A percentile compares a stretch with the other conserved stretches of the same genome.
These are phyloP conservation scores for Lentinula sp. DNA, from an alignment of 768 basidiomycete species.

Conservation along the genomic window DNA sequence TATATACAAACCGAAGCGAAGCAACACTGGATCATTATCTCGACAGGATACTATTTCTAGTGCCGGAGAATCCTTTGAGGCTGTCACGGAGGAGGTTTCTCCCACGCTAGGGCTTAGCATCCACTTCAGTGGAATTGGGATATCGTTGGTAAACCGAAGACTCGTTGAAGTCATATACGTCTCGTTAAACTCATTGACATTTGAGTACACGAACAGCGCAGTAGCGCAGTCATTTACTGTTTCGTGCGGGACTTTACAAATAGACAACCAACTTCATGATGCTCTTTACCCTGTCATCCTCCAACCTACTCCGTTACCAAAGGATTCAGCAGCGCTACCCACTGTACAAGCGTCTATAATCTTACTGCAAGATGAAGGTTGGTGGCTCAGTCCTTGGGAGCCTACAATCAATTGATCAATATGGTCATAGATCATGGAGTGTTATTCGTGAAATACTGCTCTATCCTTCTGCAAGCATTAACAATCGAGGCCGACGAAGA, in stretches of 20 bases:
- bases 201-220: conserved; percentile 79
- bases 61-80: conserved; percentile 76
- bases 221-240: conserved; percentile 77
- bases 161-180: conserved; percentile 89
- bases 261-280: conserved; percentile 98
- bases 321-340: conserved; percentile 76
- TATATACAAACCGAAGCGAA: conserved; percentile 76
- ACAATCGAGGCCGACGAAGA: conserved; percentile 98
- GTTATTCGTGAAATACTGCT: conserved; percentile 96
- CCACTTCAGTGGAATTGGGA: conserved; percentile 84
- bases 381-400: conserved; percentile 5
- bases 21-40: conserved; percentile 37
- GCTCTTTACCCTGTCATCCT: conserved; percentile 91
- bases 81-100: conserved; percentile 66
- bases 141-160: conserved; percentile 85
- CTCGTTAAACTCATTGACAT: conserved; percentile 68
- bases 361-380: conserved; percentile 92
- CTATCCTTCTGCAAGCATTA: conserved; percentile 86
- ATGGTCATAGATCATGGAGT: conserved; percentile 82
- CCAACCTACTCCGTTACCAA: conserved; percentile 86
- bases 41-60: conserved; percentile 69
- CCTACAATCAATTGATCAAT: background rate
- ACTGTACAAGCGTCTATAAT: conserved; percentile 85
- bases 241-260: conserved; percentile 81
- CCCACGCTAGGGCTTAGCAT: conserved; percentile 64